These are phyloP conservation scores for Ceriops tagal DNA, from an alignment of 345 rosid species.

Conservation along the genomic window DNA sequence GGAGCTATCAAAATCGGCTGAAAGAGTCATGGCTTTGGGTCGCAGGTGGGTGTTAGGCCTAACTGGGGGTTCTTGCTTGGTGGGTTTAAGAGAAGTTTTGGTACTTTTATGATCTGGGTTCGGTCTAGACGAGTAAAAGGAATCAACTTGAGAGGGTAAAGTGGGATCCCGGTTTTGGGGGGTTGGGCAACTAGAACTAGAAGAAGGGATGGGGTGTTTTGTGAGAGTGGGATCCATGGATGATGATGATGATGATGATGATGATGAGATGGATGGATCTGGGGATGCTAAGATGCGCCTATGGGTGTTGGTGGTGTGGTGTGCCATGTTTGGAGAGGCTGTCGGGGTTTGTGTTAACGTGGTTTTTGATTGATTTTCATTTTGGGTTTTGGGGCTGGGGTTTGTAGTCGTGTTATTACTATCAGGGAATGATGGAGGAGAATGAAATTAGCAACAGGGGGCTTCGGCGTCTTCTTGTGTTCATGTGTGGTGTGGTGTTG, in stretches of 20 bases:
- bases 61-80: slow-evolving; percentile 16
- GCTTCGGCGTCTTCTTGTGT: not conserved
- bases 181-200: slow-evolving; percentile 8
- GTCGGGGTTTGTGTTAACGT: not conserved
- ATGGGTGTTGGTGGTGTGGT: slow-evolving; percentile 19
- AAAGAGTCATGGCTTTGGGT: slow-evolving; percentile 47
- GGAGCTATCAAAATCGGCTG: slow-evolving; percentile 48
- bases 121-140: slow-evolving; percentile 3
- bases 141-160: slow-evolving; percentile 4
- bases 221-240: slow-evolving; percentile 39
- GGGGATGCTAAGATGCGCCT: slow-evolving; percentile 34
- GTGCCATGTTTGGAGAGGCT: slow-evolving; percentile 30
- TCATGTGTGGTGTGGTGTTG: not conserved
- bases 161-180: slow-evolving; percentile 13
- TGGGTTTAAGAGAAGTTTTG: slow-evolving; percentile 19
- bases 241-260: not conserved
- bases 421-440: too few species aligned
- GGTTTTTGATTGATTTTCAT: not conserved
- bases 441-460: too few species aligned
- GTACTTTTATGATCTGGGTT: slow-evolving; percentile 23
- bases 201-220: slow-evolving; percentile 11
- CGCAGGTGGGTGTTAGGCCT: slow-evolving; percentile 36
- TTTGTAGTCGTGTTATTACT: too few species aligned
- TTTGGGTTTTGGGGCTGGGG: too few species aligned
- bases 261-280: not conserved